Evolutionary conservation across 2,329 filamentous ascomycete genomes (phyloP), one percentile per base, ranked within the genome.

Genomic region (Pyricularia pennisetigena): DNA sequence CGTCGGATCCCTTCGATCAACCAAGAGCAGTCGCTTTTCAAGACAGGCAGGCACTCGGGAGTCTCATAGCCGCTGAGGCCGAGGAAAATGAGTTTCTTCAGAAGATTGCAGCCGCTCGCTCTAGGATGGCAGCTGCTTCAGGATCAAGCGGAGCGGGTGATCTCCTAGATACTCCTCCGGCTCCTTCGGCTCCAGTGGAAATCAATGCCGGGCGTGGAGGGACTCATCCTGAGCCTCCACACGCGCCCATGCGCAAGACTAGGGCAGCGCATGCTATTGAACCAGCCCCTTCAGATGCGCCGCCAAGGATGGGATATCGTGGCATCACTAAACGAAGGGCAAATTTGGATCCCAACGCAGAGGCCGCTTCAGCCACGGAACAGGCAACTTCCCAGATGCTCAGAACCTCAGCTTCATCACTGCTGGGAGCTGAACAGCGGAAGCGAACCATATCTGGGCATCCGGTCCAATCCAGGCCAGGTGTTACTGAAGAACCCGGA

Each of bases 371-470:
- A 26, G 74, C 81, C 65, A 72, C 77, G 2, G 85, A 86, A 57
- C 75, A 79, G 1, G 20, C 26, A 7, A 78, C 73, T 70, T 77
- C 72, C 68, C 75, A 71, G 64, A 74, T 73, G 65, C 76, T 73
- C 78, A 75, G 81, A 79, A 73, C 80, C 68, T 74, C 81, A 23
- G 75, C 70, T 63, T 68, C 79, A 71, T 72, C 81, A 70, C 70
- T 77, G 20, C 76, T 83, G 24, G 82, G 80, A 4, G 79, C 83
- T 16, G 91, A 49, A 49, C 41, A 94, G 70, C 88, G 93, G 76
- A 98, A 97, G 80, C 88, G 94, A 72, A 97, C 93, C 1, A 86
- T 97, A n/a, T 97, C 94, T 59, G 94, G 94, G 4, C 92, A 97
- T 72, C 85, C 85, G 16, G 86, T 85, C 65, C 85, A 78, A 70